These are phyloP conservation scores for Bryum argenteum DNA, from an alignment of 225 moss, liverwort and hornwort species.

Conservation along the genomic window DNA sequence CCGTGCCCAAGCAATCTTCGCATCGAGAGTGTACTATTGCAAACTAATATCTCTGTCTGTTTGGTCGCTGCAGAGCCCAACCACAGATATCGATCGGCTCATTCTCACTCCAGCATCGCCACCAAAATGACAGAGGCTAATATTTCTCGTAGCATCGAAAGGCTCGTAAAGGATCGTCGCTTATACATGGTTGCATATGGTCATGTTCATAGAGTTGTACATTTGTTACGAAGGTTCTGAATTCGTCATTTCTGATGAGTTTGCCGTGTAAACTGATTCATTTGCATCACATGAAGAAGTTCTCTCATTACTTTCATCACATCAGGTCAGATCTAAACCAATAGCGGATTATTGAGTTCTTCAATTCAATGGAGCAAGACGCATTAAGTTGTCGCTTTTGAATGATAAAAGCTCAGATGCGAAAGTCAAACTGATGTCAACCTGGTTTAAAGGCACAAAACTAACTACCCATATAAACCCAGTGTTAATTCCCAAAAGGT, in stretches of 20 bases:
- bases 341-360: background rate
- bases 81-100: slow-evolving; percentile 49
- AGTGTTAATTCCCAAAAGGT: background rate
- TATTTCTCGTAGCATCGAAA: background rate
- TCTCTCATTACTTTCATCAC: background rate
- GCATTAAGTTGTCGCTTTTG: background rate
- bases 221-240: background rate
- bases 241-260: background rate
- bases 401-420: background rate
- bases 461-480: background rate
- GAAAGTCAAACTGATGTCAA: background rate
- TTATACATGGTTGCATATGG: background rate
- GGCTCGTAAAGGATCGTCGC: slow-evolving; percentile 16
- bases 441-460: background rate
- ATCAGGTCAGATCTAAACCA: background rate
- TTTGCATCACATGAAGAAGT: background rate
- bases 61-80: slow-evolving; percentile 32
- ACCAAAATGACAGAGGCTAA: slow-evolving; percentile 30
- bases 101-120: slow-evolving; percentile 40
- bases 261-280: background rate
- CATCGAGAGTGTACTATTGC: background rate
- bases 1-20: background rate
- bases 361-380: background rate
- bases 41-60: background rate
- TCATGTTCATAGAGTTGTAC: too few species aligned